Base-by-base conservation (phyloP, 2,329 filamentous ascomycete species). In the Chaetomiaceae sp. region DNA sequence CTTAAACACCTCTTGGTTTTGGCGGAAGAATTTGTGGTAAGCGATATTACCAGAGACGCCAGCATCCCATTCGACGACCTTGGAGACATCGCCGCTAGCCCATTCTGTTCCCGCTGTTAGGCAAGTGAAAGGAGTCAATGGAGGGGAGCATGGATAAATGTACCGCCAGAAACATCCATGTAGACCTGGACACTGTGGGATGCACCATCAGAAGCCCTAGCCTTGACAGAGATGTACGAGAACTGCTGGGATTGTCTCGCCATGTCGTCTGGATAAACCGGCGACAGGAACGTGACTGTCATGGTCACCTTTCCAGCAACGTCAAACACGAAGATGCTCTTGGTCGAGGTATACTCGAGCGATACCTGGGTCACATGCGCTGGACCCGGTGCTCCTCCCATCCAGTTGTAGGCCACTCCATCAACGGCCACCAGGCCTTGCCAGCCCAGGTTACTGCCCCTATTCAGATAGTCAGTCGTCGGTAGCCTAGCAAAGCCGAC, bases 281-380 rank as follows among this genome's bases (percentile, higher is more conserved):
- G 85, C 0, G 85, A 88, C 42, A 89, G 66, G 63, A 90, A 91
- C 0, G 80, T 86, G 48, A 86, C 76, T 16, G 77, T 86, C 73
- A 91, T 73, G 51, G 77, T 70, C 7, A 90, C 75, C 54, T 78
- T 77, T 25, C 75, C 75, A 33, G 67, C 82, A 13, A 86, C 82
- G 57, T 82, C 75, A 71, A 89, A 81, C 8, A 76, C 82, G 66
- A 90, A 90, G 21, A 80, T 80, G 61, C 84, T 89, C 64, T 76
- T 78, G 4, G 87, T 90, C 0, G 86, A 85, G 0, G 87, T 89
- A 65, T 89, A 90, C 53, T 82, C 76, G 64, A 82, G 83, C 0
- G 79, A 73, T 2, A 75, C 79, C 66, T 90, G 86, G 18, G 79
- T 77, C 7, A 79, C 83, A 4, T 72, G 66, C 5, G 72, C 67